These are phyloP conservation scores for Phymatotrichopsis omnivora DNA, from an alignment of 2,329 filamentous ascomycete genomes.

Conservation along the genomic window DNA sequence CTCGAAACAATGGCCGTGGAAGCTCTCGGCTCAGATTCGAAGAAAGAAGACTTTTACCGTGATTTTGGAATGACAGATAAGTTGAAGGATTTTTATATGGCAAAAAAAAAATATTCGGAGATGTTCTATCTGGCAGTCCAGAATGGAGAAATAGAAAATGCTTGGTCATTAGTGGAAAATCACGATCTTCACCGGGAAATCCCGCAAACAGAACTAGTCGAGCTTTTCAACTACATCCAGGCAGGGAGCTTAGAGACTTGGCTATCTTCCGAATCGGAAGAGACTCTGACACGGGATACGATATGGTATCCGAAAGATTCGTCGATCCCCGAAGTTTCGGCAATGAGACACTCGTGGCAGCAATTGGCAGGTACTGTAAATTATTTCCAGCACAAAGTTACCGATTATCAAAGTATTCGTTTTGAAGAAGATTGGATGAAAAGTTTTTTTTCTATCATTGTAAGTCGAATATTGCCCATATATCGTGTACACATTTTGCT, in stretches of 20 bases:
- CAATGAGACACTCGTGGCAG: too few relatives aligned
- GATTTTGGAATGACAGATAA: slow-evolving; percentile 14
- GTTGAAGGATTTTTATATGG: slow-evolving; percentile 8
- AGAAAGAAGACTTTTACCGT: slow-evolving; percentile 14
- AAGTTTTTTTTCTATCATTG: slow-evolving; percentile 13
- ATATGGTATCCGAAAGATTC: too few relatives aligned
- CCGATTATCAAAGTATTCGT: slow-evolving; percentile 2
- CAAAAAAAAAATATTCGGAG: neutral
- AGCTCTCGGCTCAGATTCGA: slow-evolving; percentile 1
- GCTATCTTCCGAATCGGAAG: neutral
- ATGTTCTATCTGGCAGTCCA: slow-evolving; percentile 7
- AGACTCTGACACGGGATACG: too few relatives aligned
- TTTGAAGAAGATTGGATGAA: slow-evolving; percentile 14
- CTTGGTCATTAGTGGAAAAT: slow-evolving; percentile 1
- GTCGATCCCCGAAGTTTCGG: slow-evolving; percentile 2
- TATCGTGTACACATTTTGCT: too few relatives aligned
- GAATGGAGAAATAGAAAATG: slow-evolving; percentile 3
- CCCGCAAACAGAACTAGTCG: neutral
- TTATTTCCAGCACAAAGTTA: neutral
- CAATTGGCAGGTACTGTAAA: neutral
- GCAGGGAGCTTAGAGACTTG: neutral
- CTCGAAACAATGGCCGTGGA: slow-evolving; percentile 3
- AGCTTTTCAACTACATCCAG: slow-evolving; percentile 10
- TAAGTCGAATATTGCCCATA: too few relatives aligned
- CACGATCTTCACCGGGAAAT: neutral